Evolutionary conservation across 176 grass and related monocot genomes (phyloP), one percentile per base, ranked within the genome.

Genomic region (Tillandsia fasciculata): DNA sequence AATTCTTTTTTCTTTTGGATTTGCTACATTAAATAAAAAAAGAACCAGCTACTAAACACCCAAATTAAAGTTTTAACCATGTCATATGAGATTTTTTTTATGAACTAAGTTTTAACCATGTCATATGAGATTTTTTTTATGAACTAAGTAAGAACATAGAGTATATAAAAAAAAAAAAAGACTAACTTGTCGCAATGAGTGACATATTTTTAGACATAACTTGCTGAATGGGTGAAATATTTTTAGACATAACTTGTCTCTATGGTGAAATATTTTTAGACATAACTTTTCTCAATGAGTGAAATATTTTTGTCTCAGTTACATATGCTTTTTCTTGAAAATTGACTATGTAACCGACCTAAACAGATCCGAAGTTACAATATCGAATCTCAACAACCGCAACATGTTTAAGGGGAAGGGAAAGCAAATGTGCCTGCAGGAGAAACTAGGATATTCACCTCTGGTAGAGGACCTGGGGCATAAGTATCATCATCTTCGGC

Each of bases 401-500:
- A 61, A 61, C 13, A 61, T 61, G 56, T 42, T 42, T 9, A 61
- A 61, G 10, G n/a, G n/a, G 56, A 61, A 61, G 22, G 56, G 56
- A 23, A 61, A 61, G 18, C 8, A 56, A 61, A 61, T 18, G 22
- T n/a, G 56, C n/a, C 3, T 50, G n/a, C 11, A 75, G 50, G 13
- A 13, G 20, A 64, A 70, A 70, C 52, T 15, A 29, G 33, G 69
- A 24, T 11, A 84, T 57, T 70, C 78, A 97, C 94, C 84, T 89
- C 81, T 53, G 86, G 51, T 72, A 87, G 52, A 66, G 81, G 65
- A 42, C 76, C 84, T 50, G 94, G 94, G 50, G 82, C 80, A 79
- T 97, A 97, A 74, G 94, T 97, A 83, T 97, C 94, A 33, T 97
- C 94, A 80, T 97, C 94, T 89, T 97, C 94, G 64, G 89, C 94